Base-by-base conservation (phyloP, 768 basidiomycete genomes). In the Nidularia sp. region DNA sequence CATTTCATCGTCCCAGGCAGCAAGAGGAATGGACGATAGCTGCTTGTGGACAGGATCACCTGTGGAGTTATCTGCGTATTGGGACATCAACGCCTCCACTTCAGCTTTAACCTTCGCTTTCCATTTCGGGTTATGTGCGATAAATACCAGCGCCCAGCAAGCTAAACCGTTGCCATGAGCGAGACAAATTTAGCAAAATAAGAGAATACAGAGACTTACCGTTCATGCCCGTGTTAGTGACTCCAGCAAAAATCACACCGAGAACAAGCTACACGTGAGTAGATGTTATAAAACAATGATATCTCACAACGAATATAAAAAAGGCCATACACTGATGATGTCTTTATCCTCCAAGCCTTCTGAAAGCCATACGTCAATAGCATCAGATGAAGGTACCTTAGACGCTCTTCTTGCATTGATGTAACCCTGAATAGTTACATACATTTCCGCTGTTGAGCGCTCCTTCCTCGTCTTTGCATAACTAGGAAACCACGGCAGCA, bases 1-100 rank as follows among this genome's bases (percentile, higher is more conserved):
- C 59, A 72, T 66, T 46, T 70, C 63, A 8, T 69, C 68, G 53
- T 76, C 74, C 74, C 73, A 76, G 12, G 64, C 70, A 1, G 55
- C 43, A 42, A 70, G 55, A 0, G 74, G 70, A 34, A 76, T 65
- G 3, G 59, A 25, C 1, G 70, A 56, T 8, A 76, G 66, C 1
- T 66, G 70, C 45, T 61, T 62, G 53, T 71, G 64, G 6, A 72
- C 58, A 2, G 69, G 60, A 9, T 73, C 69, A 1, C 48, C 32
- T 3, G 65, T 54, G 7, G 59, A 43, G 1, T 58, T 51, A 47
- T 60, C 53, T 29, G 66, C 61, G 41, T 72, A 60, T 12, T 65
- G 64, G 2, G 53, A 31, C 8, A 74, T 39, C 13, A 73, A 62
- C 1, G 59, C n/a, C n/a, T 67, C 59, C 22, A 70, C 54, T 54